Evolutionary conservation across 1,139 yeast species (phyloP).

Genomic region (Saccharomyces hybrid): DNA sequence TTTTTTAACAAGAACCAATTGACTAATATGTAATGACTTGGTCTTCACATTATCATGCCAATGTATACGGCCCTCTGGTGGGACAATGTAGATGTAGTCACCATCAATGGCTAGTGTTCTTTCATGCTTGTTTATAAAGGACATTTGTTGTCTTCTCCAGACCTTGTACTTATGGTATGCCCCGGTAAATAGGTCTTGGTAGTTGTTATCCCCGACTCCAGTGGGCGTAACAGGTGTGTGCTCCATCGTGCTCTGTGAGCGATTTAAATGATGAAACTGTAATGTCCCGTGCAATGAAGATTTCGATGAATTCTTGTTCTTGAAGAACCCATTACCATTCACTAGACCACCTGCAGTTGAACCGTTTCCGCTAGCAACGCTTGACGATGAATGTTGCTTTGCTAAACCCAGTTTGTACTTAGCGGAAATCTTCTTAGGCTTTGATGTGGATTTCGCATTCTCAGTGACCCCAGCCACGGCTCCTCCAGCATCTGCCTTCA

Average conservation of each 20-base stretch:
- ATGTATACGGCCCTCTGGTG: conserved; percentile 64
- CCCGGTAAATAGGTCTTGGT: conserved; percentile 30
- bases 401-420: conserved; percentile 19
- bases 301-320: conserved; percentile 28
- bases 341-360: background rate
- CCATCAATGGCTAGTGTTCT: conserved; percentile 86
- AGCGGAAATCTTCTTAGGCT: conserved; percentile 16
- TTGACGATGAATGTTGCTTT: conserved; percentile 15
- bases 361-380: conserved; percentile 11
- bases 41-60: conserved; percentile 72
- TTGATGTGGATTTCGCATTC: conserved; percentile 8
- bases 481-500: conserved; percentile 10
- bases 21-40: conserved; percentile 79
- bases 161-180: conserved; percentile 58
- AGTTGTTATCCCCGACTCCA: conserved; percentile 13
- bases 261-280: conserved; percentile 17
- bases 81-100: conserved; percentile 85
- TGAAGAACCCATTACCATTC: conserved; percentile 21
- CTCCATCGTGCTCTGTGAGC: conserved; percentile 13
- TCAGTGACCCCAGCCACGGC: conserved; percentile 1
- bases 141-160: conserved; percentile 81
- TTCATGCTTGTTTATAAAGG: conserved; percentile 69
- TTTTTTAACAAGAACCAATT: conserved; percentile 67
- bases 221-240: conserved; percentile 10
- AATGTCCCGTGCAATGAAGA: conserved; percentile 24